Evolutionary conservation across 768 basidiomycete species (phyloP).

Genomic region (Termitomyces sp.): DNA sequence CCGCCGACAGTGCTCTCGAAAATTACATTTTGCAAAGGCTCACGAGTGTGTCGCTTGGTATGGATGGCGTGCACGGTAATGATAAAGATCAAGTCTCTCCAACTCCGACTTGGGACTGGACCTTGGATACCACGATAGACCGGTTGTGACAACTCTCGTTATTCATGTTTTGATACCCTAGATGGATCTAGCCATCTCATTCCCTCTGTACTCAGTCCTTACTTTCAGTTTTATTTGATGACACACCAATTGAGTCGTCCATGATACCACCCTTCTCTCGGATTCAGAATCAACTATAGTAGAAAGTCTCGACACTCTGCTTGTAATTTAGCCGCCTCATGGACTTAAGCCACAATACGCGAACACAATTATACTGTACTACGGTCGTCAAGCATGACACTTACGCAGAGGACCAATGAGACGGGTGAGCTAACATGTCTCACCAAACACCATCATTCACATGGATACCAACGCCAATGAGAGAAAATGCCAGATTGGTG

Average conservation of each 20-base stretch:
- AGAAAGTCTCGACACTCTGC: neutral
- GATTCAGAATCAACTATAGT: neutral
- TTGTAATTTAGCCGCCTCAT: neutral
- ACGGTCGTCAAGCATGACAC: too few species aligned
- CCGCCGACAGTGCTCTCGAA: neutral
- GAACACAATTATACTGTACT: too few species aligned
- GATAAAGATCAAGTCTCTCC: neutral
- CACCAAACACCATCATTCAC: too few species aligned
- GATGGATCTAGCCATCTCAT: neutral
- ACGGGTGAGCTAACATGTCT: too few species aligned
- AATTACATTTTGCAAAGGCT: neutral
- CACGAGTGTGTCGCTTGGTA: neutral
- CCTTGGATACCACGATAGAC: neutral
- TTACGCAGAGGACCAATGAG: too few species aligned
- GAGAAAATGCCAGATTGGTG: too few species aligned
- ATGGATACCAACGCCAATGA: too few species aligned
- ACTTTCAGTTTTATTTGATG: neutral
- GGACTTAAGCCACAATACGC: too few species aligned
- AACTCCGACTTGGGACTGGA: neutral
- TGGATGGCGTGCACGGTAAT: neutral
- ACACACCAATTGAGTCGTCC: neutral
- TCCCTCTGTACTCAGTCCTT: neutral
- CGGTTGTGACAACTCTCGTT: neutral
- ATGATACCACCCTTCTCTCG: neutral
- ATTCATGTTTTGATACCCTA: neutral